phyloP scores from a whole-genome alignment of 106 monocot genomes.

The Iris macrosiphon region DNA sequence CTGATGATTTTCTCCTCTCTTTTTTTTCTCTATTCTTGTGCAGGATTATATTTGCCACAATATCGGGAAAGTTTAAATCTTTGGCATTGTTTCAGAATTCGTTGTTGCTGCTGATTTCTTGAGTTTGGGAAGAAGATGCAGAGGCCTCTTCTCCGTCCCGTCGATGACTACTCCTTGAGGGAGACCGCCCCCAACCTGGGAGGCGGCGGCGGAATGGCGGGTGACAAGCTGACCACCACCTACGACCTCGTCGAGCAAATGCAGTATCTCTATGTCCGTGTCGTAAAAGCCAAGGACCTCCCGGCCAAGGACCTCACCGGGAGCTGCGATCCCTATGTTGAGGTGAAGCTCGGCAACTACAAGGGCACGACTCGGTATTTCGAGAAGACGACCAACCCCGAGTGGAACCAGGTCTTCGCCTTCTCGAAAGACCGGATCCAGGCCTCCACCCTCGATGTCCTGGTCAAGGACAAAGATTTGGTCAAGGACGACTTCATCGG shows the following conservation, averaged over 20 bases:
- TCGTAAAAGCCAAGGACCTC: conserved; percentile 62
- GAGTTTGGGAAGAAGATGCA: conserved; percentile 24
- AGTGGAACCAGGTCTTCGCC: conserved; percentile 65
- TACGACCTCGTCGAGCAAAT: conserved; percentile 78
- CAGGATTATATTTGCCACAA: too few species aligned
- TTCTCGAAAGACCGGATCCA: conserved; percentile 53
- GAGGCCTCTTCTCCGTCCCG: conserved; percentile 13
- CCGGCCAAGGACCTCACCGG: conserved; percentile 34
- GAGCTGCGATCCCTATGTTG: conserved; percentile 45
- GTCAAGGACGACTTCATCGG: conserved; percentile 32
- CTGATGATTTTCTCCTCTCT: too few species aligned
- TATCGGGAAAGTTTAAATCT: too few species aligned
- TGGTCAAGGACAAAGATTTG: conserved; percentile 32
- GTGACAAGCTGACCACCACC: conserved; percentile 54
- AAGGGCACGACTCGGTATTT: conserved; percentile 39
- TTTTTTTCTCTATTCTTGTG: too few species aligned
- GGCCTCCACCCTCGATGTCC: conserved; percentile 25
- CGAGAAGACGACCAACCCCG: conserved; percentile 41
- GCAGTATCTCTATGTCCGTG: conserved; percentile 69
- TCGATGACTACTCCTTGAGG: conserved; percentile 21
- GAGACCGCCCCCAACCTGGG: conserved; percentile 22
- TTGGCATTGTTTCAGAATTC: too few species aligned
- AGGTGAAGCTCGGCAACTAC: conserved; percentile 53
- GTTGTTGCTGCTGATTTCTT: too few species aligned
- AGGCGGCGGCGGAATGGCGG: conserved; percentile 21